Evolutionary conservation across 345 rosid species (phyloP).

Genomic region (Moricandia arvensis): DNA sequence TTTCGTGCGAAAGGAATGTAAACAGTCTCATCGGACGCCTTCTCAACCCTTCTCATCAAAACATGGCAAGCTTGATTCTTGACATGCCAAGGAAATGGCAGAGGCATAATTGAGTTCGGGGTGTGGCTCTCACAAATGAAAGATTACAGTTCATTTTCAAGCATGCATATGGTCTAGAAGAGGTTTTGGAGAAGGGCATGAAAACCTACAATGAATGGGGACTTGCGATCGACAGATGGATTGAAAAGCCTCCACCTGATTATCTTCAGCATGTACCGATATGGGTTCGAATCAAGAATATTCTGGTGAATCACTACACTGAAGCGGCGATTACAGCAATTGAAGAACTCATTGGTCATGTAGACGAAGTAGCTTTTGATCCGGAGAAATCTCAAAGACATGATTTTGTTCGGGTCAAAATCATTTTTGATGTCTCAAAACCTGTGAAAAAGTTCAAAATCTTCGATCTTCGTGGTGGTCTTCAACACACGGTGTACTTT

Average conservation of each 20-base stretch:
- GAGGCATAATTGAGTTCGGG: neutral
- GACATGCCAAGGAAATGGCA: neutral
- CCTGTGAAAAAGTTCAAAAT: neutral
- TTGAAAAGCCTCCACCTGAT: neutral
- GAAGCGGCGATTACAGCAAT: neutral
- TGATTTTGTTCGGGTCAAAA: neutral
- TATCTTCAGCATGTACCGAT: neutral
- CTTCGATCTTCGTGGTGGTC: neutral
- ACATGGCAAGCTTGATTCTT: neutral
- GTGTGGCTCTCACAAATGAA: neutral
- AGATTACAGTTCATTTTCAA: neutral
- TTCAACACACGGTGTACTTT: neutral
- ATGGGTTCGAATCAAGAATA: neutral
- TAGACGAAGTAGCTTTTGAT: neutral
- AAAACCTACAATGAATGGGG: neutral
- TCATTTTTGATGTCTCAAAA: neutral
- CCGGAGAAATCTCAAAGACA: neutral
- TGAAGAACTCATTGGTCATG: neutral
- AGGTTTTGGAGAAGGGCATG: neutral
- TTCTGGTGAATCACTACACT: too few species aligned
- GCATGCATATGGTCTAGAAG: neutral
- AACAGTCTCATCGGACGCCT: neutral
- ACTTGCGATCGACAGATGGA: neutral
- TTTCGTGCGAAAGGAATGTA: neutral
- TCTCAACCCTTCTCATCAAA: neutral